Evolutionary conservation across 169 alveolate species (phyloP).

Genomic region (Cryptosporidium parvum): DNA sequence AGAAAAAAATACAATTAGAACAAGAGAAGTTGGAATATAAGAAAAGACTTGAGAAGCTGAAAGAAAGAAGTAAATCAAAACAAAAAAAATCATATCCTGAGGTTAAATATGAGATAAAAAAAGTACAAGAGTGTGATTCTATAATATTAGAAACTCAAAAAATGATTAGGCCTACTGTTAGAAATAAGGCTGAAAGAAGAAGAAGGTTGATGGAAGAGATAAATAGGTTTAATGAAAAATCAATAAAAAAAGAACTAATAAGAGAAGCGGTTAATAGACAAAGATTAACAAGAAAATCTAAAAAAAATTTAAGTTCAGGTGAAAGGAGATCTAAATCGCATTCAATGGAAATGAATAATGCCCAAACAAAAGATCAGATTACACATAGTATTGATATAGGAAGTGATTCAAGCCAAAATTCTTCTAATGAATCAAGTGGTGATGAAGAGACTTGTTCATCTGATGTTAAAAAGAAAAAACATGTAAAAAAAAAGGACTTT

Average conservation of each 20-base stretch:
- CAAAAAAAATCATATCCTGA: background rate
- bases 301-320: background rate
- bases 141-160: background rate
- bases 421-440: background rate
- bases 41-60: background rate
- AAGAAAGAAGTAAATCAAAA: constrained; percentile 7
- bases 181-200: constrained; percentile 21
- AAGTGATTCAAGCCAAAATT: background rate
- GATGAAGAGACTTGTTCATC: background rate
- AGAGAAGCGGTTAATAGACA: background rate
- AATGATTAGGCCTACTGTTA: background rate
- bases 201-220: background rate
- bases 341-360: background rate
- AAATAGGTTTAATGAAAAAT: background rate
- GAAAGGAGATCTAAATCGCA: background rate
- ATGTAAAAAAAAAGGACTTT: background rate
- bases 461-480: background rate
- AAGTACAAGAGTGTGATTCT: background rate
- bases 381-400: background rate
- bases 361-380: background rate
- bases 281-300: background rate
- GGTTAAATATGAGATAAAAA: background rate
- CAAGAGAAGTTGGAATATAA: background rate
- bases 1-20: background rate
- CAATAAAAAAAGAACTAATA: background rate